These are phyloP conservation scores for barley (Hordeum vulgare) DNA, from an alignment of 176 grass and related monocot genomes.

Conservation along the genomic window MorexV3_pseudomolecules_assembly NC_058521.1:597601860-597602359, in stretches of 20 bases:
- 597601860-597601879: constrained; percentile 64
- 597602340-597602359: not conserved
- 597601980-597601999: not conserved
- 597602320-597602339: not conserved
- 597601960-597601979: constrained; percentile 14
- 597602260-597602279: not conserved
- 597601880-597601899: constrained; percentile 33
- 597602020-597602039: constrained; percentile 17
- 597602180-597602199: not conserved
- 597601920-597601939: constrained; percentile 36
- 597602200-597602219: not conserved
- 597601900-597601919: constrained; percentile 16
- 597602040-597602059: not conserved
- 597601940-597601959: constrained; percentile 40
- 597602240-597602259: not conserved
- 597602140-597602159: not conserved
- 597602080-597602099: not conserved
- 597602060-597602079: no score
- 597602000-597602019: not conserved
- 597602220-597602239: not conserved
- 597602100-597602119: not conserved
- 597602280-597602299: not conserved
- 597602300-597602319: not conserved
- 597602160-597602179: not conserved
- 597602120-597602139: not conserved